Conservation (phyloP, 1,139 yeast species). For the Candida buenavistaensis region DNA sequence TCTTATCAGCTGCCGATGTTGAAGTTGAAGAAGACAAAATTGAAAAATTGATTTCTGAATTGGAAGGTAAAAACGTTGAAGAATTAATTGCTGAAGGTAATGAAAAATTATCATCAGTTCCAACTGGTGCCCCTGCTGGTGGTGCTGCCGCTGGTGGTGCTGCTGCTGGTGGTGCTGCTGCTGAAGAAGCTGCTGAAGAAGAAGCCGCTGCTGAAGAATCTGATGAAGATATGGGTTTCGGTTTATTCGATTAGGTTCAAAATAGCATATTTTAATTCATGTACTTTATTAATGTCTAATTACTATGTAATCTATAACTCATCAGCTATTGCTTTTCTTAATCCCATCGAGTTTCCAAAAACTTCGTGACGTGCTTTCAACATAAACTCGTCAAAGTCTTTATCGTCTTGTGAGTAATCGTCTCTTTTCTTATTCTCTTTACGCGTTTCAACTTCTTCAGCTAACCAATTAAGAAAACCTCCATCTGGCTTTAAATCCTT, state of each 20-base stretch:
- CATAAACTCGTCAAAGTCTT: conserved; percentile 45
- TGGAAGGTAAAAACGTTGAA: conserved; percentile 89
- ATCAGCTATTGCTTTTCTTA: conserved; percentile 56
- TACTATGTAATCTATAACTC: conserved; percentile 39
- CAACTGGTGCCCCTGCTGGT: conserved; percentile 96
- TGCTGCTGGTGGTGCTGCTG: conserved; percentile 69
- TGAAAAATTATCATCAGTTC: conserved; percentile 93
- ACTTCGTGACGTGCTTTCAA: conserved; percentile 65
- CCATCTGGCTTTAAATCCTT: conserved; percentile 24
- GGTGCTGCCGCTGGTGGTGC: conserved; percentile 70
- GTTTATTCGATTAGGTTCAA: conserved; percentile 47
- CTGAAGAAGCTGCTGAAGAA: conserved; percentile 65
- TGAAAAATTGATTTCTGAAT: conserved; percentile 80
- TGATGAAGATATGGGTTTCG: conserved; percentile 53
- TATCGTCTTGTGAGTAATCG: conserved; percentile 26
- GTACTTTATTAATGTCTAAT: conserved; percentile 1
- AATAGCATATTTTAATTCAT: background rate
- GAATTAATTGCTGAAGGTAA: conserved; percentile 97
- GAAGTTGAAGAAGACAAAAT: conserved; percentile 93
- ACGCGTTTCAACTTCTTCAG: conserved; percentile 47
- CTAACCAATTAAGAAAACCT: conserved; percentile 63
- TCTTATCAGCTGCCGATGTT: conserved; percentile 90
- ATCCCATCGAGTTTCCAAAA: conserved; percentile 79
- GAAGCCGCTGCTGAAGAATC: conserved; percentile 63
- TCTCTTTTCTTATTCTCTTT: conserved; percentile 31